These are phyloP conservation scores for Saksenaea oblongispora DNA, from an alignment of 371 early-diverging fungal genomes.

Conservation along the genomic window DNA sequence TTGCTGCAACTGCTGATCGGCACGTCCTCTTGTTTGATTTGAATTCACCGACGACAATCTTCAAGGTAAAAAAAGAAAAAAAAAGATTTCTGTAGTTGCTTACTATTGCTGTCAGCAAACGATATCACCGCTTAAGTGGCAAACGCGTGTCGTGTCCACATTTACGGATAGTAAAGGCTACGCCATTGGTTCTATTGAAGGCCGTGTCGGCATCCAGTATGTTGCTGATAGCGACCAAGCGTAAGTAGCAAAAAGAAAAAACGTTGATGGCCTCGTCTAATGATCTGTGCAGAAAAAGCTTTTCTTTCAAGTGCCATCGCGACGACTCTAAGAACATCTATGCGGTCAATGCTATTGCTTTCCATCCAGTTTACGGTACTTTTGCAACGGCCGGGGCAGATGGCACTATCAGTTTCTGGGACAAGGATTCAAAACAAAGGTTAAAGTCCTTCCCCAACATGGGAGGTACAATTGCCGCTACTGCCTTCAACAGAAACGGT, in stretches of 20 bases:
- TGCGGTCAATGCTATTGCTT: constrained; percentile 81
- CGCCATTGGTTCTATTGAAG: constrained; percentile 92
- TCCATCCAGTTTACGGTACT: constrained; percentile 88
- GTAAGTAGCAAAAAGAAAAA: constrained; percentile 38
- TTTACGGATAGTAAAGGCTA: constrained; percentile 82
- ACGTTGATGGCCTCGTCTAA: not conserved
- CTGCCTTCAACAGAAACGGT: constrained; percentile 88
- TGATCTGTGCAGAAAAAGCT: constrained; percentile 59
- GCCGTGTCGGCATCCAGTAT: constrained; percentile 91
- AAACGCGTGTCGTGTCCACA: constrained; percentile 80
- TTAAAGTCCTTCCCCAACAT: constrained; percentile 69
- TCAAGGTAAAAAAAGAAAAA: constrained; percentile 41
- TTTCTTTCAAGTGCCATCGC: constrained; percentile 96
- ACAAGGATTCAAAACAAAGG: constrained; percentile 90
- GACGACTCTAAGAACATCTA: constrained; percentile 72
- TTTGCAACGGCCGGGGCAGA: constrained; percentile 94
- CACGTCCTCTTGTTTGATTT: constrained; percentile 73
- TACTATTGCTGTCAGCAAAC: constrained; percentile 35
- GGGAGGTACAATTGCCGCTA: constrained; percentile 72
- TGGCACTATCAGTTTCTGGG: constrained; percentile 93
- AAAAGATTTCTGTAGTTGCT: not conserved
- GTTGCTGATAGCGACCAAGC: constrained; percentile 77
- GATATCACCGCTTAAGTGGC: constrained; percentile 85
- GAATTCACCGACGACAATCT: constrained; percentile 68
- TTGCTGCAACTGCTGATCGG: constrained; percentile 82